These are phyloP conservation scores for Baudoinia panamericana DNA, from an alignment of 495 filamentous ascomycete species.

Conservation along the genomic window DNA sequence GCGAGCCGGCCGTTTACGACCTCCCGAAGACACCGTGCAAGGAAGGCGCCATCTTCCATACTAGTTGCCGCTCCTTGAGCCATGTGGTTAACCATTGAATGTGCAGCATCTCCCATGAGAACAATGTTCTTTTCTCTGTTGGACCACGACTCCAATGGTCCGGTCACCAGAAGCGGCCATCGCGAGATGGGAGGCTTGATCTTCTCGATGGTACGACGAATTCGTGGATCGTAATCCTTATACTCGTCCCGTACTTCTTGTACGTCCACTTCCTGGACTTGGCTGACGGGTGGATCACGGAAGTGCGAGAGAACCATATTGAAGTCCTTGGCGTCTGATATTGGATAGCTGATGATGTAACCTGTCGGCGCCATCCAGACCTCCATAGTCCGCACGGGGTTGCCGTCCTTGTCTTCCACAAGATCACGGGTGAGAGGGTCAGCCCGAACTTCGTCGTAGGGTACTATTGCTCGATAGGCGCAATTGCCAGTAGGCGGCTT, in stretches of 20 bases:
- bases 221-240: conserved; percentile 27
- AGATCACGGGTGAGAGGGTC: conserved; percentile 31
- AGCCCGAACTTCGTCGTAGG: conserved; percentile 28
- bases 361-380: conserved; percentile 30
- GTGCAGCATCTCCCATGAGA: conserved; percentile 24
- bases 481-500: conserved; percentile 31
- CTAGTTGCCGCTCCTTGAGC: conserved; percentile 23
- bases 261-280: conserved; percentile 26
- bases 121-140: conserved; percentile 19
- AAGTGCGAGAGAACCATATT: conserved; percentile 42
- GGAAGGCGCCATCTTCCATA: conserved; percentile 25
- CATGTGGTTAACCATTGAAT: conserved; percentile 24
- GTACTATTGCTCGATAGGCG: conserved; percentile 33
- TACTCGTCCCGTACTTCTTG: conserved; percentile 26
- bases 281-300: conserved; percentile 20
- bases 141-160: conserved; percentile 18
- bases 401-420: conserved; percentile 24
- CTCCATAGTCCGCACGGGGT: conserved; percentile 29
- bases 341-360: conserved; percentile 41
- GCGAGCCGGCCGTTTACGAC: conserved; percentile 6
- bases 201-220: conserved; percentile 26
- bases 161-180: conserved; percentile 23
- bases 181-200: conserved; percentile 14
- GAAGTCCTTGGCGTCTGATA: conserved; percentile 35
- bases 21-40: conserved; percentile 10